Conservation (phyloP, 306 rosid genomes). For the Ormosia semicastrata region DNA sequence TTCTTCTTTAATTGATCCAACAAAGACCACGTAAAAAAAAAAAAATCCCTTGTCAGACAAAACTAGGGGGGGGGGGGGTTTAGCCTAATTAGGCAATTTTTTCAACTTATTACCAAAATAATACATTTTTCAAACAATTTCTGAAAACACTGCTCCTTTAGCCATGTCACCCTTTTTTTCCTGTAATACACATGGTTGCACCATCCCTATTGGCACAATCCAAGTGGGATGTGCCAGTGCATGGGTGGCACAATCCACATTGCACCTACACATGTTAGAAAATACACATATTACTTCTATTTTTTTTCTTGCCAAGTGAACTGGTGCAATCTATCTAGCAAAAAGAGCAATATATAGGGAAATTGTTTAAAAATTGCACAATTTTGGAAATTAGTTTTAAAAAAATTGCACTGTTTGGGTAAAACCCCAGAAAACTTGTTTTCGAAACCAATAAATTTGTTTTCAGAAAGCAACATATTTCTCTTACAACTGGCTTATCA, state of each 20-base stretch:
- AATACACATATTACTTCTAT: not conserved
- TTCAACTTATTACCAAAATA: not conserved
- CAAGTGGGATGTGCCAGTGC: not conserved
- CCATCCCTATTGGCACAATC: constrained; percentile 11
- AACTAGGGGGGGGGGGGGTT: not conserved
- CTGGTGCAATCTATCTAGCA: not conserved
- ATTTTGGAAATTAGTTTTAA: not conserved
- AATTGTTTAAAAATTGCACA: not conserved
- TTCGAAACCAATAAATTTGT: not conserved
- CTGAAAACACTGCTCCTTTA: constrained; percentile 9
- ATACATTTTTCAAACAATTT: constrained; percentile 2
- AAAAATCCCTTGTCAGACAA: not conserved
- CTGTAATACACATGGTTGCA: not conserved
- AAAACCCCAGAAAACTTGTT: not conserved
- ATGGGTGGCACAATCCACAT: not conserved
- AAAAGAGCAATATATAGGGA: not conserved
- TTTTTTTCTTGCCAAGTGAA: not conserved
- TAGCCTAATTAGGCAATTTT: not conserved
- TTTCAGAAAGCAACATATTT: constrained; percentile 15
- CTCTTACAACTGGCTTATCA: not conserved
- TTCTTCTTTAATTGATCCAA: not conserved
- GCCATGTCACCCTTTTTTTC: not conserved
- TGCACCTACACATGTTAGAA: constrained; percentile 1
- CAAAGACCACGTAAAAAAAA: not conserved
- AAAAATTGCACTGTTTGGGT: not conserved